Evolutionary conservation across 208 protist species (phyloP).

Genomic region (Leishmania martiniquensis): DNA sequence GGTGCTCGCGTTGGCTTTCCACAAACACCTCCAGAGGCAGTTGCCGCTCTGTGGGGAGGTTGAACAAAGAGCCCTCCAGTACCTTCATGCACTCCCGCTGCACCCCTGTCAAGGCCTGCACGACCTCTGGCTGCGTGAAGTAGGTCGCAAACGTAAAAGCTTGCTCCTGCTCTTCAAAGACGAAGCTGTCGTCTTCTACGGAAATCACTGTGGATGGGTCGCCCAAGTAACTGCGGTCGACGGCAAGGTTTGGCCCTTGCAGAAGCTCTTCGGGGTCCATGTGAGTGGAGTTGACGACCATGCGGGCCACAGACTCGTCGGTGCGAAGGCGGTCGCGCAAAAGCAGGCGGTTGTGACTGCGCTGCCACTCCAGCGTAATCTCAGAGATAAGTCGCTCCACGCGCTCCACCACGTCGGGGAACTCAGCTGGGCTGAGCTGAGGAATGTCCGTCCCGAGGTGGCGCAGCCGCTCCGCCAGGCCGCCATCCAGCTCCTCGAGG

Average conservation of each 20-base stretch:
- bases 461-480: constrained; percentile 63
- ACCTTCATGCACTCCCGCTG: constrained; percentile 90
- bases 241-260: constrained; percentile 76
- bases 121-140: constrained; percentile 94
- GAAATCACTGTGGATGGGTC: constrained; percentile 69
- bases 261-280: constrained; percentile 89
- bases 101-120: constrained; percentile 89
- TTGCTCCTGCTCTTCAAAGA: constrained; percentile 78
- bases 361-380: constrained; percentile 89
- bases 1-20: constrained; percentile 83
- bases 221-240: constrained; percentile 66
- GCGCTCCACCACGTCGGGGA: constrained; percentile 73
- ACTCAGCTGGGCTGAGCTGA: constrained; percentile 72
- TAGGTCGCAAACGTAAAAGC: constrained; percentile 94
- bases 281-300: constrained; percentile 78
- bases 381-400: constrained; percentile 83
- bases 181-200: constrained; percentile 52
- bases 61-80: constrained; percentile 89
- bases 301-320: constrained; percentile 77
- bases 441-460: constrained; percentile 86
- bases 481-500: constrained; percentile 61
- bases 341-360: constrained; percentile 92
- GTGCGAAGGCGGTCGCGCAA: constrained; percentile 84
- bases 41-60: constrained; percentile 88
- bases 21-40: constrained; percentile 89